phyloP scores from a whole-genome alignment of 164 flowering plant species.

The Annona squamosa region DNA sequence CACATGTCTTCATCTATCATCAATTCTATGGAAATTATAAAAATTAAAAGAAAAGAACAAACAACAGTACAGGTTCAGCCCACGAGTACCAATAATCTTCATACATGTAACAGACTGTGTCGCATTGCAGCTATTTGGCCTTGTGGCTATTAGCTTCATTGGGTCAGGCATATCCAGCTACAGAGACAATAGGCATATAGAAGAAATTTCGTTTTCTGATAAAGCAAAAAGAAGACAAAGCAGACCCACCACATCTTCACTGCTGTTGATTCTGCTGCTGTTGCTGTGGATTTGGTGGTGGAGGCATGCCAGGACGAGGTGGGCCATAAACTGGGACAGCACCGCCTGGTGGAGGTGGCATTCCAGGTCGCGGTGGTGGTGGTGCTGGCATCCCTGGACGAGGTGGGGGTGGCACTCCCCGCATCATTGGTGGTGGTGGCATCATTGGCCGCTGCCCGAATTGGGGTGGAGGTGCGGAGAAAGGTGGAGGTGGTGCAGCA shows the following conservation, averaged over 20 bases:
- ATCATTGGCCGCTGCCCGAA: constrained; percentile 28
- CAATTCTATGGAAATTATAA: too few relatives aligned
- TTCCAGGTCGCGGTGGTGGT: constrained; percentile 56
- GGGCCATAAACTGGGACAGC: constrained; percentile 53
- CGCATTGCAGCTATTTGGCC: too few relatives aligned
- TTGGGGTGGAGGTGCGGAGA: constrained; percentile 23
- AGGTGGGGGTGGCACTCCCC: constrained; percentile 32
- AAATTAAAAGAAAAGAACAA: too few relatives aligned
- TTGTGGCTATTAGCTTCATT: too few relatives aligned
- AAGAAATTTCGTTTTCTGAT: too few relatives aligned
- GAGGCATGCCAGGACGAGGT: constrained; percentile 79
- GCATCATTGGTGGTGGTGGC: constrained; percentile 60
- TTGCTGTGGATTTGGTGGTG: constrained; percentile 47
- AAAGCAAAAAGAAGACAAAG: too few relatives aligned
- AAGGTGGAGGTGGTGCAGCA: constrained; percentile 32
- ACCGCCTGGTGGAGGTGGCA: constrained; percentile 83
- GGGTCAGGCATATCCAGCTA: too few relatives aligned
- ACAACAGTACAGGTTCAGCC: too few relatives aligned
- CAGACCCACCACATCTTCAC: constrained; percentile 15
- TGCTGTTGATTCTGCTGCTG: constrained; percentile 33
- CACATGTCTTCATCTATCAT: too few relatives aligned
- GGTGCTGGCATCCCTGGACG: constrained; percentile 49
- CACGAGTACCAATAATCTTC: too few relatives aligned
- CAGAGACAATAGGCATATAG: too few relatives aligned
- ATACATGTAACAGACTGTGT: too few relatives aligned